Evolutionary conservation across 108 stramenopile genomes (phyloP), one percentile per base, ranked within the genome.

Genomic region (Phaeodactylum tricornutum): DNA sequence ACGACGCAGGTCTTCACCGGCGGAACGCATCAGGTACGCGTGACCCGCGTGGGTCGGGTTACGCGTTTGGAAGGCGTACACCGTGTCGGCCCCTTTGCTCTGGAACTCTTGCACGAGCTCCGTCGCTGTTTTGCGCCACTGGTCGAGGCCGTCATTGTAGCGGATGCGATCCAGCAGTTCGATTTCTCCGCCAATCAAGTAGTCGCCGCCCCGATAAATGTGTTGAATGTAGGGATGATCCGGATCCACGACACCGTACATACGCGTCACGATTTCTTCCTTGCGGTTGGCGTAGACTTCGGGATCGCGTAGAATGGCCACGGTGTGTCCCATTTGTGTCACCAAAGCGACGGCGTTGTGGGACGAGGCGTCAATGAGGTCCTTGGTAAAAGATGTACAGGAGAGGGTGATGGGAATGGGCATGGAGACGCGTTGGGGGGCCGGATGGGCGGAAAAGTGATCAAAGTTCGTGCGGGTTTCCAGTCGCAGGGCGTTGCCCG

Each of bases 31-130:
- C 53, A 98, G 69, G 67, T 98, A 98, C 6, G 97, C 97, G 75
- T 98, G 97, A 6, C 97, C 97, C 0, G 97, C 84, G 75, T 98
- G 97, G 12, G 97, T 98, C 29, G 97, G 97, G 55, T 98, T 98
- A 23, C 97, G 62, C 14, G 97, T 98, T 62, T 98, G 97, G 63
- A 98, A 98, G 42, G 97, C 97, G 58, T 93, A 98, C 30, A 98
- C 94, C 1, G 92, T 95, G 75, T 98, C 97, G 14, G 97, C 97
- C 31, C 82, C 82, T 75, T 94, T 95, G 43, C 65, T 56, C 51
- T 92, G 75, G 54, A 98, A 98, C 61, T 98, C 92, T 24, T 75
- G 71, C 58, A 89, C 68, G 17, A 98, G 68, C 55, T 98, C 94
- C 29, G 47, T 66, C 31, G 84, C 79, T 7, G 97, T 96, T 56